Percentiles rank a stretch among this genome's conserved stretches.
These are phyloP conservation scores for Pichia sp. DNA, from an alignment of 1,139 yeast genomes.

Conservation along the genomic window DNA sequence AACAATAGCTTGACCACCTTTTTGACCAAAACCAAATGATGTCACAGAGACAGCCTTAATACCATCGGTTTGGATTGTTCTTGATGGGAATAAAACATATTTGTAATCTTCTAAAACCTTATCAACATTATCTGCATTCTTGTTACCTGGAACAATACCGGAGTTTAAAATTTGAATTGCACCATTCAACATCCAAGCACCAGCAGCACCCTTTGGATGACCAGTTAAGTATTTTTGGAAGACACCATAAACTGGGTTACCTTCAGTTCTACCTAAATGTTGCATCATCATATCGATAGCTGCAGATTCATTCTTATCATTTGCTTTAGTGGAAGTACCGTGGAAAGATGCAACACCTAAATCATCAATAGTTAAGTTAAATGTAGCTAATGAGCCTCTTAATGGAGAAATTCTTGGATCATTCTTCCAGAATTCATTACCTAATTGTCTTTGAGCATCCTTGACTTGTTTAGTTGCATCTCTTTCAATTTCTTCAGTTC, in stretches of 20 bases:
- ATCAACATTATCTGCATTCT: conserved; percentile 97
- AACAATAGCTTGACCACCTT: conserved; percentile 94
- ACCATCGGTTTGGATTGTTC: conserved; percentile 92
- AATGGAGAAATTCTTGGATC: conserved; percentile 96
- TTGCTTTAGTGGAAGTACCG: conserved; percentile 97
- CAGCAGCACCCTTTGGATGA: conserved; percentile 99
- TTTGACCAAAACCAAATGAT: conserved; percentile 98
- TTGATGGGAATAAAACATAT: conserved; percentile 89
- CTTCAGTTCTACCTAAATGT: conserved; percentile 94
- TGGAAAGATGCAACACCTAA: conserved; percentile 98
- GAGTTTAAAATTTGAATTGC: conserved; percentile 86
- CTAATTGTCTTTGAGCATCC: conserved; percentile 91
- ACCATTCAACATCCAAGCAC: conserved; percentile 99
- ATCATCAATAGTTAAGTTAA: conserved; percentile 89
- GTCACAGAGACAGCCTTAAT: conserved; percentile 95
- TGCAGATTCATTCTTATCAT: conserved; percentile 94
- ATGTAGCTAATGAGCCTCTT: conserved; percentile 94
- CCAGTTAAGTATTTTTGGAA: conserved; percentile 99
- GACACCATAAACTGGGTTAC: conserved; percentile 96
- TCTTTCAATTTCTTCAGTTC: conserved; percentile 79
- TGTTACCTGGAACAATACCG: conserved; percentile 97
- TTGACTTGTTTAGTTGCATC: conserved; percentile 82
- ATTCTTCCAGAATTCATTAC: conserved; percentile 85
- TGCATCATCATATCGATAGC: conserved; percentile 88
- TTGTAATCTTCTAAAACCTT: conserved; percentile 73